Percentiles rank a stretch among this genome's conserved stretches.
Evolutionary conservation across 2,329 filamentous ascomycete genomes (phyloP).

Genomic region (Pseudocercospora musae): DNA sequence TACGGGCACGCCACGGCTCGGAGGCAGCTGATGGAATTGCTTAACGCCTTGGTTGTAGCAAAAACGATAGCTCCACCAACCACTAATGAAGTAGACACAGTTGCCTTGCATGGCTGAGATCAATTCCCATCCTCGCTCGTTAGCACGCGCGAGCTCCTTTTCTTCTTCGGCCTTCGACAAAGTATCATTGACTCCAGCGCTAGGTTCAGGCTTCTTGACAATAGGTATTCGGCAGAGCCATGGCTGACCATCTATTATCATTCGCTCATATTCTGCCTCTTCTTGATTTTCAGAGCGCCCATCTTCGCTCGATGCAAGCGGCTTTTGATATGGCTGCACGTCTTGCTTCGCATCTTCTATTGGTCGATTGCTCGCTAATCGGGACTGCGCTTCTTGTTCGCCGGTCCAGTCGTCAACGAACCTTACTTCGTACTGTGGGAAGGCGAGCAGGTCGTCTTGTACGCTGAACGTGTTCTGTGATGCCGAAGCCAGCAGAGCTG

Average conservation of each 20-base stretch:
- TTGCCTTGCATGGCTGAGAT: constrained; percentile 71
- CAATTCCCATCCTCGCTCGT: constrained; percentile 74
- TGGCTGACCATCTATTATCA: constrained; percentile 65
- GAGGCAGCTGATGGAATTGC: constrained; percentile 82
- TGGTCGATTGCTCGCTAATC: constrained; percentile 43
- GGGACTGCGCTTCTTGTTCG: constrained; percentile 63
- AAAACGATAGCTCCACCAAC: constrained; percentile 96
- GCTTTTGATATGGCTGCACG: constrained; percentile 23
- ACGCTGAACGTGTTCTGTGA: constrained; percentile 70
- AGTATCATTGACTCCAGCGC: constrained; percentile 28
- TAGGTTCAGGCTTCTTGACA: constrained; percentile 53
- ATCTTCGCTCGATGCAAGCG: constrained; percentile 9
- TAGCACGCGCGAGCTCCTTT: constrained; percentile 74
- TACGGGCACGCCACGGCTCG: constrained; percentile 61
- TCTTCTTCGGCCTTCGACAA: constrained; percentile 63
- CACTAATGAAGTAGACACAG: constrained; percentile 79
- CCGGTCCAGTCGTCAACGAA: constrained; percentile 65
- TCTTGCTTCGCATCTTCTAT: not conserved
- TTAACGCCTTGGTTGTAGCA: constrained; percentile 85
- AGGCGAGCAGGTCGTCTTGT: constrained; percentile 81
- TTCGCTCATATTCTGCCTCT: constrained; percentile 61
- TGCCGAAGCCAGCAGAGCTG: constrained; percentile 44
- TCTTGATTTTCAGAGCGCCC: constrained; percentile 14
- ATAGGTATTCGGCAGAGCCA: constrained; percentile 85
- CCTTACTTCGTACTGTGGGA: constrained; percentile 79